Evolutionary conservation across 257 asterid species (phyloP), one percentile per base, ranked within the genome.

Genomic region (Salvia rosmarinus): DNA sequence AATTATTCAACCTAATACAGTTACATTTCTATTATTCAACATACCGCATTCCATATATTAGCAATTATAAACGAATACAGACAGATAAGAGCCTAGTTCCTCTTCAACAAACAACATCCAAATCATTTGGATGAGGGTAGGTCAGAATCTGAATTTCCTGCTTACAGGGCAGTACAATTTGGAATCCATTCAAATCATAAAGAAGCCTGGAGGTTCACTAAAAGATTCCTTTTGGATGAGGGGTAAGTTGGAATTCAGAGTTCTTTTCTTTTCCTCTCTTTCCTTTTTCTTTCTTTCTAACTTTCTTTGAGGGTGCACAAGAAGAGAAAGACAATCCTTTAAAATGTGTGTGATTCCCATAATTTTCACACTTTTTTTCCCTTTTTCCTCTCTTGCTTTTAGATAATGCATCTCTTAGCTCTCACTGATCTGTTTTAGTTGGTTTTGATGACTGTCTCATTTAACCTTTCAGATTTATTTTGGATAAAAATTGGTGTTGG

Each of bases 401-500:
- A 23, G 19, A 25, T 6, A 28, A 5, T 28, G 5, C 37, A 12
- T 28, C 10, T 25, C n/a, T 56, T 28, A 28, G 40, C 40, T 28
- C 19, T n/a, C n/a, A n/a, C n/a, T 39, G 44, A 56, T 28, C 21
- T 28, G 39, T 5, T 6, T 28, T 13, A 28, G n/a, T 25, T 25
- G 40, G 1, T 4, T 12, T 28, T 14, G 19, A 17, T 25, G 37
- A 10, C 40, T 28, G 20, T 25, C 20, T 56, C 35, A 28, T 56
- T 25, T 57, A 30, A 57, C 37, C 63, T 1, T 80, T 74, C 86
- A 95, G 99, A 46, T 95, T 95, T 83, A 91, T 95, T 76, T 81
- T 95, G 78, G 99, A 94, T 88, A 91, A 94, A 94, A 72, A 94
- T 94, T 54, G 99, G 99, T 60, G 86, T 94, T 66, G 99, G 99